A percentile compares a stretch with the other conserved stretches of the same genome.
phyloP scores from a whole-genome alignment of 257 asterid genomes.

The Paulownia fortunei region DNA sequence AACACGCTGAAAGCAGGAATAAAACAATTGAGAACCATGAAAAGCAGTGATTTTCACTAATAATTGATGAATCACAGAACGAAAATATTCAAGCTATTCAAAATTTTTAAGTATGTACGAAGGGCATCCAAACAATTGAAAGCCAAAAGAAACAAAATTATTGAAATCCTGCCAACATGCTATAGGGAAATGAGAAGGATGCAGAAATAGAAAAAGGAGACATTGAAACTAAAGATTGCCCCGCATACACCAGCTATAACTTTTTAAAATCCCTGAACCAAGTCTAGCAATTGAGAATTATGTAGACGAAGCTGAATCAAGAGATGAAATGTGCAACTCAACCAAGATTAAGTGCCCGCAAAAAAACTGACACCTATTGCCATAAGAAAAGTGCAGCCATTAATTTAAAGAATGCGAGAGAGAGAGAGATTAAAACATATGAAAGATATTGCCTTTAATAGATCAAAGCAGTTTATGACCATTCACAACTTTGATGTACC shows the following conservation, averaged over 20 bases:
- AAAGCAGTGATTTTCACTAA: not conserved
- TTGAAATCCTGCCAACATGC: not conserved
- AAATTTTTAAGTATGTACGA: slow-evolving; percentile 16
- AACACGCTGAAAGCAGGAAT: slow-evolving; percentile 70
- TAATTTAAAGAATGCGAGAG: not conserved
- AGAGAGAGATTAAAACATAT: not conserved
- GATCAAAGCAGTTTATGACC: not conserved
- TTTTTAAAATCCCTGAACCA: not conserved
- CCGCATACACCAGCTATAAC: not conserved
- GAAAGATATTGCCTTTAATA: not conserved
- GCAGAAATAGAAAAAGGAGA: not conserved
- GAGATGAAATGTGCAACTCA: not conserved
- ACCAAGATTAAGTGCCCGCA: not conserved
- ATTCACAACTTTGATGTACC: not conserved
- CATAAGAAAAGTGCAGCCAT: not conserved
- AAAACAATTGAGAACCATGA: slow-evolving; percentile 14
- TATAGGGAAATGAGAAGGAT: not conserved
- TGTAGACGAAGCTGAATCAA: not conserved
- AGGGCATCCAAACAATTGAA: not conserved
- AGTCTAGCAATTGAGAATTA: not conserved
- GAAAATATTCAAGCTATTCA: slow-evolving; percentile 14
- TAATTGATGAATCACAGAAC: not conserved
- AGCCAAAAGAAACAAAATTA: not conserved
- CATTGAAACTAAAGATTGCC: not conserved
- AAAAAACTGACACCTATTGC: not conserved